Conservation (phyloP, 352 stramenopile genomes). For the Phytopythium mirpurense region DNA sequence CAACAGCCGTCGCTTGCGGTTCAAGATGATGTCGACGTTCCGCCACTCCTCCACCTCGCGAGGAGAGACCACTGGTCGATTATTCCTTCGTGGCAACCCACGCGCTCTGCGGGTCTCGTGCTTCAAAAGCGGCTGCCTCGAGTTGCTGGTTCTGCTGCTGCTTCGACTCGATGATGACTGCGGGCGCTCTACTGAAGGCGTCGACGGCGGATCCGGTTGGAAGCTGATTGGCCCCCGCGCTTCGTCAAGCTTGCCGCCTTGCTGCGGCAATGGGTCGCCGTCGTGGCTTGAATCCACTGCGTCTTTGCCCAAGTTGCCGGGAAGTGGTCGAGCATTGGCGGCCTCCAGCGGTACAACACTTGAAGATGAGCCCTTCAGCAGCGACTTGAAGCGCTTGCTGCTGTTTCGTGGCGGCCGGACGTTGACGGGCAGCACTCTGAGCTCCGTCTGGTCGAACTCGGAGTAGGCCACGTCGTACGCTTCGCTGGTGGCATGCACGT, state of each 20-base stretch:
- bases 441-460: conserved; percentile 13
- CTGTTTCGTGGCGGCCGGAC: not conserved
- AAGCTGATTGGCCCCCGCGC: not conserved
- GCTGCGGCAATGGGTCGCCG: not conserved
- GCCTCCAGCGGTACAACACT: not conserved
- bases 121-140: not conserved
- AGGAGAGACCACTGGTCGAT: conserved; percentile 14
- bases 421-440: not conserved
- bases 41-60: conserved; percentile 52
- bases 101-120: not conserved
- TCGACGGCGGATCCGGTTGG: not conserved
- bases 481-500: conserved; percentile 1
- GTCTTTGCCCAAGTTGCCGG: not conserved
- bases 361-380: not conserved
- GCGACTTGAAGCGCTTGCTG: not conserved
- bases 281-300: not conserved
- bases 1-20: conserved; percentile 41
- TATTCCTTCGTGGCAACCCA: not conserved
- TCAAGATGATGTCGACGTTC: conserved; percentile 53
- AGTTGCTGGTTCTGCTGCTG: not conserved
- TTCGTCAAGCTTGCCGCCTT: not conserved
- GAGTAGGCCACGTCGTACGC: conserved; percentile 11
- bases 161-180: not conserved
- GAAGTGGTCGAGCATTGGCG: not conserved
- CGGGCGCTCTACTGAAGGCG: not conserved